phyloP scores from a whole-genome alignment of 208 protist genomes.

The Histomonas meleagridis region DNA sequence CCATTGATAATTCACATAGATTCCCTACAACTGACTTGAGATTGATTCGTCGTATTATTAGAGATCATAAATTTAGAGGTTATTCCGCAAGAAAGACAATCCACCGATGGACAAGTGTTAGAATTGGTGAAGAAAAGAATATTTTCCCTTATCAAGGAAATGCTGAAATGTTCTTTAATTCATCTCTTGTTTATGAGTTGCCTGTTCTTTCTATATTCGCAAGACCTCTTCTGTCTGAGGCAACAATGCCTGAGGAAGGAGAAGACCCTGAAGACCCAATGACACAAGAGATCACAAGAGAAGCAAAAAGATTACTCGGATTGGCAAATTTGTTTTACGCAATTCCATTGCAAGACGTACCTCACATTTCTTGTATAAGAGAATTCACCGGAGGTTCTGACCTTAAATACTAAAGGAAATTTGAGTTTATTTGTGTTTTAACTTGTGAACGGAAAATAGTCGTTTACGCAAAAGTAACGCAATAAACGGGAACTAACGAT shows the following conservation, averaged over 20 bases:
- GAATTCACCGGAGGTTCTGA: background rate
- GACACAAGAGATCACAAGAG: background rate
- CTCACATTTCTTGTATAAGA: background rate
- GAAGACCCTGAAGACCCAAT: background rate
- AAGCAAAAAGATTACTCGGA: background rate
- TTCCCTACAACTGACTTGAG: no score
- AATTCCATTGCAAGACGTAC: background rate
- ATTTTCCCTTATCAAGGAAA: background rate
- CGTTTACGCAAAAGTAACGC: no score
- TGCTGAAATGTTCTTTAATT: conserved; percentile 25
- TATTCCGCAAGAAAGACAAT: background rate
- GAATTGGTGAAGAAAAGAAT: conserved; percentile 16
- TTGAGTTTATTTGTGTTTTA: no score
- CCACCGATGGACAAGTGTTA: background rate
- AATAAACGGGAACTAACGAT: no score
- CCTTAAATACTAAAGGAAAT: background rate
- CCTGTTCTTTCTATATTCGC: background rate
- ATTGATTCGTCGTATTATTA: background rate
- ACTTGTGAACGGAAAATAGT: no score
- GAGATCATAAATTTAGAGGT: background rate
- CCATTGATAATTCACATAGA: background rate
- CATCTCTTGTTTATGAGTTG: conserved; percentile 31
- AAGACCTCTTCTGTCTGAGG: background rate
- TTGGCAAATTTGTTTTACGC: background rate
- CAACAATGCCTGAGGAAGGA: background rate